Evolutionary conservation across 2,329 filamentous ascomycete genomes (phyloP), one percentile per base, ranked within the genome.

Genomic region (Alternaria tenuissima): DNA sequence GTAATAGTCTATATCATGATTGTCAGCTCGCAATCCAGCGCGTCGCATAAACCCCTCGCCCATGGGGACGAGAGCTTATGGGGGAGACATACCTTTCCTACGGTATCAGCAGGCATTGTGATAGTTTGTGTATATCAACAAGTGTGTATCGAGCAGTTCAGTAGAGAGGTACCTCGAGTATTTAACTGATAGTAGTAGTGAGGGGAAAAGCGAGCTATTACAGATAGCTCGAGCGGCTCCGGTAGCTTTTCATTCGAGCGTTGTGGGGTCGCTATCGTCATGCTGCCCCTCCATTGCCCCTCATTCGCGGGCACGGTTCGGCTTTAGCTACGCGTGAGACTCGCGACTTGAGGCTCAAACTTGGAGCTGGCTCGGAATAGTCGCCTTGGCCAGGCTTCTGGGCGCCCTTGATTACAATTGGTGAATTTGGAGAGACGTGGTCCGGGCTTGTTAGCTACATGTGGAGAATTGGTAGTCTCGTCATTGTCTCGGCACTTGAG

Each of bases 1-100:
- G 90, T 96, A 79, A 97, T 97, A 74, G 92, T 93, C 93, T 97
- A 73, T 12, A 18, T 7, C 9, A 22, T 18, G 28, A 57, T 47
- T 24, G 59, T 68, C 47, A 68, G 65, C 44, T 48, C 16, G 30
- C 22, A 7, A 3, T 44, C 49, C 42, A 39, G 47, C 41, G 43
- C 48, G 38, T 39, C 43, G 39, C 48, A 51, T 4, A 14, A 38
- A 3, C 34, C 34, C 20, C 3, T 24, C 26, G n/a, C 7, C 18
- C 8, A 28, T 38, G 1, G 6, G 0, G 9, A 8, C 36, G 38
- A 5, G n/a, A 36, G 51, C 42, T 24, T 1, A 24, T 24, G 24
- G 0, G 8, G 8, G 26, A 20, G 64, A 46, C 58, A 52, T 53
- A 62, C 56, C 82, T 86, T 83, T 81, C 86, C 86, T 68, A 84